Evolutionary conservation across 257 asterid genomes (phyloP), one percentile per base, ranked within the genome.

Genomic region (Ehretia macrophylla): DNA sequence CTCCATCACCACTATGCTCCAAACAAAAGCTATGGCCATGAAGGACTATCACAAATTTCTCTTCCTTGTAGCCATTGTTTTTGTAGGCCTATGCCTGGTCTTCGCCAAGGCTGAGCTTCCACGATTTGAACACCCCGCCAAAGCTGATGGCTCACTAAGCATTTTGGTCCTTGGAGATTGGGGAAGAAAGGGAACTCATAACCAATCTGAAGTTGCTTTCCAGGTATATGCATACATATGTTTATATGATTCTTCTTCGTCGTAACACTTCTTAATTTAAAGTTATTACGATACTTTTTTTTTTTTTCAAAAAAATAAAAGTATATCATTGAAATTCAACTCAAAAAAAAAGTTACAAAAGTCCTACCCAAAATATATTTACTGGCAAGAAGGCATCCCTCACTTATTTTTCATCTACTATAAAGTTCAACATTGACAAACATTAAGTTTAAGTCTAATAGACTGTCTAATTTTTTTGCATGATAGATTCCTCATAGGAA

Each of bases 81-180:
- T 48, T 50, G 23, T 16, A 0, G 42, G 55, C n/a, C 11, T 65
- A 20, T 56, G 51, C 27, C 27, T 38, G 22, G 17, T 22, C 22
- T 32, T 0, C 20, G 54, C 55, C 16, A 16, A 23, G 20, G 68
- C 76, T 4, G 55, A 60, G 47, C 49, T 71, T 35, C 22, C 39
- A 17, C 46, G 76, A 14, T 40, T 71, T 10, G 64, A 65, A 17
- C 64, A 65, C 35, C 45, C 76, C 16, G 22, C 60, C 8, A 81
- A 86, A 60, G 10, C 60, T 27, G 81, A 77, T 46, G 84, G 80
- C 4, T 75, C 87, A 22, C 68, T 86, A 8, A 59, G 56, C 53
- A 58, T 78, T 39, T 22, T 86, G 56, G 90, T 81, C 32, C 64
- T 84, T 61, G 95, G 95, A 70, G 95, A 86, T 27, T 86, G 95